Evolutionary conservation across 192 early-diverging fungal species (phyloP).

Genomic region (Oehlia diaphana): DNA sequence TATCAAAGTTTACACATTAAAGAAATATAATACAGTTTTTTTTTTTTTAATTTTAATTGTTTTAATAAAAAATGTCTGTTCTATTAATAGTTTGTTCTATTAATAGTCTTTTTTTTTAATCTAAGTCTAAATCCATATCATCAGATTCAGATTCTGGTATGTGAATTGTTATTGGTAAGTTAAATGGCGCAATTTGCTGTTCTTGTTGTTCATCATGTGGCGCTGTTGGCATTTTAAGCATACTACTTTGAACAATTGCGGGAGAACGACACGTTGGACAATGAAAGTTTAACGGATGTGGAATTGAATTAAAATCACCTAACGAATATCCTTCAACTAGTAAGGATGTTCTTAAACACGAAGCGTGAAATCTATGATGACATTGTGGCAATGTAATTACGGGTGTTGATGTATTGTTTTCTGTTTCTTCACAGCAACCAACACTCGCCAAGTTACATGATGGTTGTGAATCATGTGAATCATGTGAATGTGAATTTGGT

Average conservation of each 20-base stretch:
- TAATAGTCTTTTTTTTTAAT: neutral
- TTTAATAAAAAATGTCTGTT: too few species aligned
- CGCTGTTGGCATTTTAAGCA: neutral
- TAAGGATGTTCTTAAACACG: constrained; percentile 25
- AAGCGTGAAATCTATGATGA: constrained; percentile 24
- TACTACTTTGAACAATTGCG: neutral
- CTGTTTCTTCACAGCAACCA: constrained; percentile 25
- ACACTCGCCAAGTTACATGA: constrained; percentile 5
- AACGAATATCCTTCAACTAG: constrained; percentile 20
- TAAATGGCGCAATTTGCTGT: neutral
- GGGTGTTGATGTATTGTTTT: neutral
- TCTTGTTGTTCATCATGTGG: neutral
- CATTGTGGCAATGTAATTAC: constrained; percentile 25
- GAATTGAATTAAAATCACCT: neutral
- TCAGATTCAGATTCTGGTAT: neutral
- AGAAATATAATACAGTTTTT: too few species aligned
- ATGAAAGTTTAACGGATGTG: neutral
- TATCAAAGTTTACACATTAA: too few species aligned
- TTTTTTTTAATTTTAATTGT: too few species aligned
- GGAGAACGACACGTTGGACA: constrained; percentile 23
- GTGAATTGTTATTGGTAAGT: neutral
- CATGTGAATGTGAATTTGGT: neutral
- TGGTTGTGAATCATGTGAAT: neutral
- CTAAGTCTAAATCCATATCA: neutral
- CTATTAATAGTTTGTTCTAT: too few species aligned